Base-by-base conservation (phyloP, 2,329 filamentous ascomycete species). In the Ophiostoma tasmaniense region DNA sequence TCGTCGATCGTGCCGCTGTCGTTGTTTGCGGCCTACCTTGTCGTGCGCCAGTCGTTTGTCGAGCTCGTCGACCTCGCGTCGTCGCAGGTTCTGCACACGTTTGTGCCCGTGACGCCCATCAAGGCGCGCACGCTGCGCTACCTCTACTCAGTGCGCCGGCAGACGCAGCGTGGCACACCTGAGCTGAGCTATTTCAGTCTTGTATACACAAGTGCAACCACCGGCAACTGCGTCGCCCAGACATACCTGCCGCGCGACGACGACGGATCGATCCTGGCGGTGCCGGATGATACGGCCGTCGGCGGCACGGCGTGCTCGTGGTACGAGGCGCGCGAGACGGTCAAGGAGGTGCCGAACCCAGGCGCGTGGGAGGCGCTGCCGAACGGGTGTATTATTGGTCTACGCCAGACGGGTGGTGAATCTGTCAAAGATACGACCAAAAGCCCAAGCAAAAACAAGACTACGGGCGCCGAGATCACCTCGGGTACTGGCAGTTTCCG, bases 331-430 rank as follows among this genome's bases (percentile, higher is more conserved):
- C 82, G 79, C 20, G 83, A 87, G 72, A 77, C 81, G 2, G 82
- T 79, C 52, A 82, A 84, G 64, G 81, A 79, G 10, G 81, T 92
- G 8, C 77, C 81, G n/a, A 84, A 88, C 50, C 88, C 88, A 0
- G 90, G 90, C 0, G 76, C 79, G 0, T 92, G 89, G 89, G 85
- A 88, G 71, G 80, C 85, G 1, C 80, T 90, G 7, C 80, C 82
- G 0, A 83, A 83, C 39, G 86, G 87, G 0, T 85, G 84, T 68
- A 79, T 91, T 11, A 79, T 91, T 0, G 90, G 90, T 0, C 80
- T 92, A 14, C 81, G 89, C 13, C 64, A 65, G 64, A 45, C 64
- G n/a, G 35, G 35, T 8, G 62, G 20, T 13, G 20, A 28, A 20
- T 8, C 25, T 11, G 17, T 17, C n/a, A n/a, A n/a, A 4, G 25